phyloP scores from a whole-genome alignment of 2,329 filamentous ascomycete species.

The Didymella lethalis region DNA sequence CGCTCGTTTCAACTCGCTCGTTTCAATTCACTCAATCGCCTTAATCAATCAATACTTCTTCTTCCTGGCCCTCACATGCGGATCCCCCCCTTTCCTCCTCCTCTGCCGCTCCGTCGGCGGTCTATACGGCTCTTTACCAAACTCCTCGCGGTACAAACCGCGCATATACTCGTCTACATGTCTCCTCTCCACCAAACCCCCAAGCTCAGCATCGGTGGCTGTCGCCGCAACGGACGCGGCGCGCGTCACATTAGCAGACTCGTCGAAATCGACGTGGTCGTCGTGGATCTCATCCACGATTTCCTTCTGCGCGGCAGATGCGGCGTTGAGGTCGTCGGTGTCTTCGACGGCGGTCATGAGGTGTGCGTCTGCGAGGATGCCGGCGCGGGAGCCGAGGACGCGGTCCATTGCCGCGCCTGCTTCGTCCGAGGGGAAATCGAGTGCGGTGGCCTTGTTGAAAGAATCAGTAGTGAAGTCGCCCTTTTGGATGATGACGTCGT shows the following conservation, averaged over 20 bases:
- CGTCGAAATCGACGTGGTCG: conserved; percentile 54
- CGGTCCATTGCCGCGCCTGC: conserved; percentile 85
- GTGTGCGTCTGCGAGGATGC: conserved; percentile 64
- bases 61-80: conserved; percentile 41
- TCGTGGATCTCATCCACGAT: conserved; percentile 67
- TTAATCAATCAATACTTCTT: conserved; percentile 34
- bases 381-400: conserved; percentile 73
- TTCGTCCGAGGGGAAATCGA: conserved; percentile 71
- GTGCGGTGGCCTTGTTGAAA: conserved; percentile 78
- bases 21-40: too few relatives aligned
- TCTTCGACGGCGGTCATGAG: conserved; percentile 92
- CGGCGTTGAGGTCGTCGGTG: conserved; percentile 87
- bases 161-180: conserved; percentile 52
- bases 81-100: conserved; percentile 43
- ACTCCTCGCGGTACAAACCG: conserved; percentile 40
- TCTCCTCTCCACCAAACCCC: conserved; percentile 28
- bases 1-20: too few relatives aligned
- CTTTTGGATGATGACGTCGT: conserved; percentile 98
- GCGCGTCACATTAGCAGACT: conserved; percentile 40
- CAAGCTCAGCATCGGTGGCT: conserved; percentile 22
- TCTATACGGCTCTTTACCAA: conserved; percentile 43
- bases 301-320: conserved; percentile 86
- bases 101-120: conserved; percentile 46
- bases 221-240: conserved; percentile 30
- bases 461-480: conserved; percentile 98